Percentiles rank a stretch among this genome's conserved stretches.
Evolutionary conservation across 306 rosid genomes (phyloP).

Genomic region (Notholithocarpus densiflorus): DNA sequence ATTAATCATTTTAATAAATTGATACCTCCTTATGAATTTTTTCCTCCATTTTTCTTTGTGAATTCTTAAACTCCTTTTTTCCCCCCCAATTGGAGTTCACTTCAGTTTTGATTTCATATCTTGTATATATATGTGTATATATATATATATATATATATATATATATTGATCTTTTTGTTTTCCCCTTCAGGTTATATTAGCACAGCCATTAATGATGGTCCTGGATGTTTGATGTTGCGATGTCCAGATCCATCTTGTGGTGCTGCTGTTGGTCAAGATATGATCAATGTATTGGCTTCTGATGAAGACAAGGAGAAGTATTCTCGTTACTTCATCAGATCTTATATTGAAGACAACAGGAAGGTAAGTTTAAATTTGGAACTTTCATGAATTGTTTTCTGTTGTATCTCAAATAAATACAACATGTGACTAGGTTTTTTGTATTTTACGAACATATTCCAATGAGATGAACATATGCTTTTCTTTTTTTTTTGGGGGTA

Average conservation of each 20-base stretch:
- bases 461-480: neutral
- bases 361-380: conserved; percentile 45
- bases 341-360: conserved; percentile 88
- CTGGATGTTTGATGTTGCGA: conserved; percentile 86
- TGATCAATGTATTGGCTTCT: conserved; percentile 54
- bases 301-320: conserved; percentile 67
- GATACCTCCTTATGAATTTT: neutral
- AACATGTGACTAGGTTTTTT: neutral
- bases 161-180: neutral
- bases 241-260: conserved; percentile 91
- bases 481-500: neutral
- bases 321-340: conserved; percentile 72
- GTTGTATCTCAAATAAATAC: neutral
- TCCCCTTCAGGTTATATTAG: conserved; percentile 56
- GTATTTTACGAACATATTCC: neutral
- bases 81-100: neutral
- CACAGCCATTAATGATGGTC: conserved; percentile 86
- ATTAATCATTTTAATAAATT: neutral
- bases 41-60: neutral
- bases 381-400: neutral
- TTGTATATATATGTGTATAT: neutral
- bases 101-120: neutral
- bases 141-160: too few species aligned
- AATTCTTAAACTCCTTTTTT: neutral
- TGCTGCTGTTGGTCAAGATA: conserved; percentile 82